These are phyloP conservation scores for Globisporangium paroecandrum DNA, from an alignment of 352 stramenopile species.

Conservation along the genomic window DNA sequence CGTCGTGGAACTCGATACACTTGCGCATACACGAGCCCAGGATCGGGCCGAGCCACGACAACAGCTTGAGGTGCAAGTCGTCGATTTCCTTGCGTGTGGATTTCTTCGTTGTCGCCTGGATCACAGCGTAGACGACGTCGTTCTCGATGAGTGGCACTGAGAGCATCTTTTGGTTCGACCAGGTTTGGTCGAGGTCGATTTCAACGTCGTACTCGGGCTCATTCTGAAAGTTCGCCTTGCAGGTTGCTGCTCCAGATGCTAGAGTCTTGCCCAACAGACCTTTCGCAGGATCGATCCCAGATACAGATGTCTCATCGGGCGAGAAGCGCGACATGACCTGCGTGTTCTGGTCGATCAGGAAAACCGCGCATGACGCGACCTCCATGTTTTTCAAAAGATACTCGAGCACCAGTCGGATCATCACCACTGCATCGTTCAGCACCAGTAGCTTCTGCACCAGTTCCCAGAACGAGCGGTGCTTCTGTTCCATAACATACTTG, in stretches of 20 bases:
- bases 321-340: conserved; percentile 76
- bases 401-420: conserved; percentile 66
- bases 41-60: conserved; percentile 80
- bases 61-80: conserved; percentile 62
- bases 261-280: conserved; percentile 54
- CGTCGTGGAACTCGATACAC: conserved; percentile 84
- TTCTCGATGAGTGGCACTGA: conserved; percentile 74
- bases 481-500: conserved; percentile 47
- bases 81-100: conserved; percentile 40
- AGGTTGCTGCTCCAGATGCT: conserved; percentile 28
- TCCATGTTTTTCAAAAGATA: conserved; percentile 60
- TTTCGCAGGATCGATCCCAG: conserved; percentile 41
- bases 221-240: conserved; percentile 41
- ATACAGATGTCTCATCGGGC: conserved; percentile 42
- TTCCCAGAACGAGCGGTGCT: conserved; percentile 75
- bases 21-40: conserved; percentile 82
- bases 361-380: conserved; percentile 50
- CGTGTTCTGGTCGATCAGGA: conserved; percentile 71
- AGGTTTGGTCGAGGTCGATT: conserved; percentile 64
- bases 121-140: conserved; percentile 72
- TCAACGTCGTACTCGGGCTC: conserved; percentile 53
- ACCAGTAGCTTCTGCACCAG: conserved; percentile 65
- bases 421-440: conserved; percentile 72
- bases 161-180: conserved; percentile 56
- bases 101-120: conserved; percentile 58